Base-by-base conservation (phyloP, 768 basidiomycete species). In the Pleurotus tuoliensis region DNA sequence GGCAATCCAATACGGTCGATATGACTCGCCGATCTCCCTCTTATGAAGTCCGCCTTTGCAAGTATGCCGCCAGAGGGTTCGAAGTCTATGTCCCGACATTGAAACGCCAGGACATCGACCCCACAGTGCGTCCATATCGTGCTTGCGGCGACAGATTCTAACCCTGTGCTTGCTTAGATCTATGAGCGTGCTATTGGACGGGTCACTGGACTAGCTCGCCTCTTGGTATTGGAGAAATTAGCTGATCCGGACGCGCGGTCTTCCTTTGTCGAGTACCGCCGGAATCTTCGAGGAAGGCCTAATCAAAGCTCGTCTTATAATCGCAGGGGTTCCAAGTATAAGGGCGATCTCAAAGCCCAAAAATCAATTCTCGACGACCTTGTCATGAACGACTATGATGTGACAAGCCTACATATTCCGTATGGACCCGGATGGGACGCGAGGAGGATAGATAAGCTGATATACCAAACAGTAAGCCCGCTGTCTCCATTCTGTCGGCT, bases 1-100 rank as follows among this genome's bases (percentile, higher is more conserved):
- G 82, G n/a, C 83, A 87, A 64, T 76, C 76, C 69, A 85, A 85
- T 64, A 82, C 80, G 0, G 76, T 83, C 51, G 84, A 84, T 62
- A 76, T 83, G 70, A 80, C 81, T 4, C 71, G 83, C n/a, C 75
- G 84, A 37, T 84, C 83, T 2, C 83, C 83, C 1, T 86, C 84
- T 9, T 83, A 87, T 60, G 84, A 86, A 71, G 77, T 84, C 24
- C 76, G 84, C 2, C 74, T 85, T 7, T 71, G 80, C 16, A 87
- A 87, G 64, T 84, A 87, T 65, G 73, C 80, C 0, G 60, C 68
- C 4, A 71, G 84, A 6, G 78, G 70, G 5, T 84, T 81, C 56
- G 84, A 86, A 63, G 75, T 86, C 18, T 80, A 80, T 58, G 76
- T 85, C 5, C 82, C 82, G 1, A 69, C 71, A 15, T 73, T 86